A percentile compares a stretch with the other conserved stretches of the same genome.
These are phyloP conservation scores for Melaleuca quinquenervia DNA, from an alignment of 345 rosid species.

Conservation along the genomic window DNA sequence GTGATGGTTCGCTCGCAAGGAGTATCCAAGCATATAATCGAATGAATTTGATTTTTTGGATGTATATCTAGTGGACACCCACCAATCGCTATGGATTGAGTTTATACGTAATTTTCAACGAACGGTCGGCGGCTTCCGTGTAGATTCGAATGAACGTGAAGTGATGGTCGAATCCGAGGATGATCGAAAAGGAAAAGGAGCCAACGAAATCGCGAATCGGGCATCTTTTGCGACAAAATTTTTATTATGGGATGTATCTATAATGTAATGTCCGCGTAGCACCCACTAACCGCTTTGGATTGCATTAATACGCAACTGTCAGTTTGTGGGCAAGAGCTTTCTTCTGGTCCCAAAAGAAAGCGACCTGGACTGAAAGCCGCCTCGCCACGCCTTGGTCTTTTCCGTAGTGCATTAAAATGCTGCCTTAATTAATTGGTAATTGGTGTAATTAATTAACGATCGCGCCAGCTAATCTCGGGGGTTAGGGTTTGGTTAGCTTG, in stretches of 20 bases:
- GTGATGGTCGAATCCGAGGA: background rate
- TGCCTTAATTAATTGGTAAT: background rate
- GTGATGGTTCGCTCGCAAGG: too few relatives aligned
- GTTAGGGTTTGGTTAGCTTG: background rate
- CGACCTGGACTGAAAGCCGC: too few relatives aligned
- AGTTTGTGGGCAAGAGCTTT: background rate
- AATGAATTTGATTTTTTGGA: too few relatives aligned
- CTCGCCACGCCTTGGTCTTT: background rate
- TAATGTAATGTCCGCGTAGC: background rate
- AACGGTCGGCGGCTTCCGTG: background rate
- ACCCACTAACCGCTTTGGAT: background rate
- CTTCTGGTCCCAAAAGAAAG: background rate
- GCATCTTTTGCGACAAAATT: fast-evolving
- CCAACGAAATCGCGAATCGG: background rate
- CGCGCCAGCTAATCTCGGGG: background rate
- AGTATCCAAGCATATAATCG: too few relatives aligned
- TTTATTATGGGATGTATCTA: fast-evolving
- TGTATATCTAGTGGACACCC: background rate
- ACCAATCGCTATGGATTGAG: background rate
- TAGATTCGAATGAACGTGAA: background rate
- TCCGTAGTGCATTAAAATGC: background rate
- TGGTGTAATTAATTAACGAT: background rate
- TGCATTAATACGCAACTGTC: background rate
- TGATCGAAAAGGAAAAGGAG: background rate
- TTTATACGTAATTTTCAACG: background rate